Evolutionary conservation across 768 basidiomycete genomes (phyloP).

Genomic region (Leccinellum albellum): DNA sequence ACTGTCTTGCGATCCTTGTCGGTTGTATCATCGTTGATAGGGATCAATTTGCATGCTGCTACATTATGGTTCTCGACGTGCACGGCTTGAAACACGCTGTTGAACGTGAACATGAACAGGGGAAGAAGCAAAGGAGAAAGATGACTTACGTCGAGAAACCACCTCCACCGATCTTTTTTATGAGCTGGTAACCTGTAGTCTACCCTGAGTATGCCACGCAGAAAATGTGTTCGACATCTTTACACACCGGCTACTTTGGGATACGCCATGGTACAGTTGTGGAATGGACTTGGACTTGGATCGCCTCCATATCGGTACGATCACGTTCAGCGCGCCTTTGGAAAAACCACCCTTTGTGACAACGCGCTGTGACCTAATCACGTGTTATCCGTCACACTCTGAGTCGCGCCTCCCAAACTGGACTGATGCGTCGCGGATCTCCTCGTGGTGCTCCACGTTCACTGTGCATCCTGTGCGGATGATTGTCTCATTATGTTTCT

Average conservation of each 20-base stretch:
- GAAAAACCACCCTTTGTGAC: conserved; percentile 20
- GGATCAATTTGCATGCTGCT: conserved; percentile 85
- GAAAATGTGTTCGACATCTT: neutral
- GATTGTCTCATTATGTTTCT: neutral
- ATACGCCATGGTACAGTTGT: conserved; percentile 27
- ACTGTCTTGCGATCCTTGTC: conserved; percentile 72
- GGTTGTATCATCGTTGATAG: conserved; percentile 58
- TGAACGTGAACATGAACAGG: neutral
- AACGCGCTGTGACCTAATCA: conserved; percentile 23
- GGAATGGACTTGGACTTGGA: neutral
- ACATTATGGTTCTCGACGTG: conserved; percentile 61
- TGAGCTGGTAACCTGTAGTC: conserved; percentile 58
- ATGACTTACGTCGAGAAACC: conserved; percentile 71
- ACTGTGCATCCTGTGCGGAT: neutral
- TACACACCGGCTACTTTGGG: conserved; percentile 30
- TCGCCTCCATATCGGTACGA: conserved; percentile 9
- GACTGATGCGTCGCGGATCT: neutral
- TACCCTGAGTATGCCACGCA: neutral
- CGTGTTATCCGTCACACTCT: conserved; percentile 4
- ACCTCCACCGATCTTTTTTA: conserved; percentile 80
- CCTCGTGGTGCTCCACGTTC: neutral
- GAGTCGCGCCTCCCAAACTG: too few relatives aligned
- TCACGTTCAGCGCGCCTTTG: neutral
- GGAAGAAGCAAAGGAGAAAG: neutral
- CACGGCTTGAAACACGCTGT: conserved; percentile 81